Conservation (phyloP, 1,284 basidiomycete species). For the Rhodotorula mucilaginosa region DNA sequence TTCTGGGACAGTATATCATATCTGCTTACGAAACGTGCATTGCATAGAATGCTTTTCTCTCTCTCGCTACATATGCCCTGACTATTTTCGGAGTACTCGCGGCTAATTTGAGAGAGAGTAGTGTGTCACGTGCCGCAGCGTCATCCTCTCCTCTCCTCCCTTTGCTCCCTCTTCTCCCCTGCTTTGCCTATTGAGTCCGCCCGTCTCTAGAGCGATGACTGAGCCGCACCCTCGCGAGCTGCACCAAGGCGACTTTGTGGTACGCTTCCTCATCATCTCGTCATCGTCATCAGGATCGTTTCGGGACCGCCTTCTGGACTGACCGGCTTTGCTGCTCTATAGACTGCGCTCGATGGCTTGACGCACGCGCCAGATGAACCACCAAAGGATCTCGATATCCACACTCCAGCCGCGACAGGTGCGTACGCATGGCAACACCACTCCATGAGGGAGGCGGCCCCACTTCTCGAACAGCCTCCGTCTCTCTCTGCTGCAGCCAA, state of each 20-base stretch:
- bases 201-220: no score
- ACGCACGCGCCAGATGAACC: slow-evolving; percentile 14
- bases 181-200: no score
- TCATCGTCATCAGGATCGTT: neutral
- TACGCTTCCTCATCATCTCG: neutral
- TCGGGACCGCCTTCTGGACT: neutral
- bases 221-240: slow-evolving; percentile 9
- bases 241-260: neutral
- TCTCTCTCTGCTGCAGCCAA: neutral
- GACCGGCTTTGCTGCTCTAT: neutral
- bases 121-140: neutral
- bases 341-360: slow-evolving; percentile 20
- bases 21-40: neutral
- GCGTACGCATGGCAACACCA: neutral
- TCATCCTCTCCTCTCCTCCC: neutral
- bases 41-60: no score
- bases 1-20: neutral
- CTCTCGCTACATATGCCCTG: no score
- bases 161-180: no score
- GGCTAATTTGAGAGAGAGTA: neutral
- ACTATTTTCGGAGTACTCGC: no score
- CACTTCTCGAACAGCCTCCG: no score
- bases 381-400: slow-evolving; percentile 11
- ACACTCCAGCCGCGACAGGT: slow-evolving; percentile 19
- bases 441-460: no score